Evolutionary conservation across 2,329 filamentous ascomycete species (phyloP).

Genomic region (Xylariales sp.): DNA sequence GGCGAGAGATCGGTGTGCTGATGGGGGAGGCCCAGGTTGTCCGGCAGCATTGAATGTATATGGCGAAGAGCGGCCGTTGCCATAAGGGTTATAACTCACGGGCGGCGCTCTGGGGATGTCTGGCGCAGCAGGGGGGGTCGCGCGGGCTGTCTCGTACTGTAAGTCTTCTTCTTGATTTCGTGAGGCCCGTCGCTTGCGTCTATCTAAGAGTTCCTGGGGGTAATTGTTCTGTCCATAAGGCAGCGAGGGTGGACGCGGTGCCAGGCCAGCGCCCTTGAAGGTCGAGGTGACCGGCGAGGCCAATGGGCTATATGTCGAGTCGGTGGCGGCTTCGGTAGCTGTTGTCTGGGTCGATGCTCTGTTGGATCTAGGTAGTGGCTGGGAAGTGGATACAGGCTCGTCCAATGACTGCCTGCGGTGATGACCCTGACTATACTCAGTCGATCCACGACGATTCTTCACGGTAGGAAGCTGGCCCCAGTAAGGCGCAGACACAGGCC

Average conservation of each 20-base stretch:
- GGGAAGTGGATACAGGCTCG: slow-evolving; percentile 17
- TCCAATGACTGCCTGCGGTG: slow-evolving; percentile 30
- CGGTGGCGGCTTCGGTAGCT: slow-evolving; percentile 49
- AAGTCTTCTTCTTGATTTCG: slow-evolving; percentile 36
- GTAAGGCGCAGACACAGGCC: slow-evolving; percentile 34
- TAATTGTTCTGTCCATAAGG: slow-evolving; percentile 40
- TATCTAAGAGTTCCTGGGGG: slow-evolving; percentile 38
- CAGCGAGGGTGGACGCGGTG: slow-evolving; percentile 56
- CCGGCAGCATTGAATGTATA: slow-evolving; percentile 25
- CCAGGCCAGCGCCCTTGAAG: slow-evolving; percentile 47
- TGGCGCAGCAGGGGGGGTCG: slow-evolving; percentile 48
- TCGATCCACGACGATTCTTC: slow-evolving; percentile 36
- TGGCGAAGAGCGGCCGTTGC: slow-evolving; percentile 26
- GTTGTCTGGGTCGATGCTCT: slow-evolving; percentile 53
- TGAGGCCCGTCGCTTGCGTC: slow-evolving; percentile 36
- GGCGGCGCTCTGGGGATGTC: slow-evolving; percentile 59
- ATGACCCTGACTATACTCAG: slow-evolving; percentile 24
- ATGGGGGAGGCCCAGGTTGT: slow-evolving; percentile 22
- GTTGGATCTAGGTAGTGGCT: slow-evolving; percentile 41
- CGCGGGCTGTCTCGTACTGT: slow-evolving; percentile 27
- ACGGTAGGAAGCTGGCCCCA: slow-evolving; percentile 54
- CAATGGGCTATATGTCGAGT: slow-evolving; percentile 55
- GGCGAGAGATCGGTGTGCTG: slow-evolving; percentile 19
- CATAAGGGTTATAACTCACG: slow-evolving; percentile 49
- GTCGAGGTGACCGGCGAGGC: slow-evolving; percentile 49